These are phyloP conservation scores for Tricholoma furcatifolium DNA, from an alignment of 768 basidiomycete genomes.

Conservation along the genomic window DNA sequence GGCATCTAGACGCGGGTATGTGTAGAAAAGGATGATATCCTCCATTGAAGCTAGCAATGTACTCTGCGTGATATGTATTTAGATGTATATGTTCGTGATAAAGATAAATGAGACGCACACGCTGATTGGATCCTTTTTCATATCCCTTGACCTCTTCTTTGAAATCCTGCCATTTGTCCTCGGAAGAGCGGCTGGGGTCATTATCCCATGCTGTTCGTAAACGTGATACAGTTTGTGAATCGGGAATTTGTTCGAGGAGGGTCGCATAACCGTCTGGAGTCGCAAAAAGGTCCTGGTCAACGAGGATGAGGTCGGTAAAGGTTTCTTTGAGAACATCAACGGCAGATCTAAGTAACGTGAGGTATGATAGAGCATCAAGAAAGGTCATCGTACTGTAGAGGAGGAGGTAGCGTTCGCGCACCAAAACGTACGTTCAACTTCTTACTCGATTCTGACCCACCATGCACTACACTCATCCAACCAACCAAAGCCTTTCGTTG, in stretches of 20 bases:
- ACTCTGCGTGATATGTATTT: constrained; percentile 20
- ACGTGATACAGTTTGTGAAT: constrained; percentile 42
- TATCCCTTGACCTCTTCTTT: constrained; percentile 34
- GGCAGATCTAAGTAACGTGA: constrained; percentile 34
- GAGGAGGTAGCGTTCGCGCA: constrained; percentile 61
- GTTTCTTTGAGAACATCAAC: constrained; percentile 46
- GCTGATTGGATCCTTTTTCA: constrained; percentile 27
- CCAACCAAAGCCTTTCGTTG: constrained; percentile 85
- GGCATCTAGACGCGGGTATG: constrained; percentile 93
- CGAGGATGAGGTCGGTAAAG: constrained; percentile 70
- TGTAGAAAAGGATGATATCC: constrained; percentile 90
- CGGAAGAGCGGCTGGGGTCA: constrained; percentile 52
- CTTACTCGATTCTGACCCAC: constrained; percentile 78
- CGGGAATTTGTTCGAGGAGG: constrained; percentile 74
- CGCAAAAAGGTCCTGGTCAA: constrained; percentile 84
- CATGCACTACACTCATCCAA: constrained; percentile 81
- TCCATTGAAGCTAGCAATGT: constrained; percentile 57
- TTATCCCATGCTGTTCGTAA: constrained; percentile 62
- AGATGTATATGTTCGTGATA: constrained; percentile 3
- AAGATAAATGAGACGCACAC: constrained; percentile 28
- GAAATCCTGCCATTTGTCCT: constrained; percentile 75
- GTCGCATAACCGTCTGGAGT: constrained; percentile 69
- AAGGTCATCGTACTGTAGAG: constrained; percentile 54
- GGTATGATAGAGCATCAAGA: not conserved
- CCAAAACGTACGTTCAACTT: constrained; percentile 70